phyloP scores from a whole-genome alignment of 352 stramenopile genomes.

The Phytophthora meadii region DNA sequence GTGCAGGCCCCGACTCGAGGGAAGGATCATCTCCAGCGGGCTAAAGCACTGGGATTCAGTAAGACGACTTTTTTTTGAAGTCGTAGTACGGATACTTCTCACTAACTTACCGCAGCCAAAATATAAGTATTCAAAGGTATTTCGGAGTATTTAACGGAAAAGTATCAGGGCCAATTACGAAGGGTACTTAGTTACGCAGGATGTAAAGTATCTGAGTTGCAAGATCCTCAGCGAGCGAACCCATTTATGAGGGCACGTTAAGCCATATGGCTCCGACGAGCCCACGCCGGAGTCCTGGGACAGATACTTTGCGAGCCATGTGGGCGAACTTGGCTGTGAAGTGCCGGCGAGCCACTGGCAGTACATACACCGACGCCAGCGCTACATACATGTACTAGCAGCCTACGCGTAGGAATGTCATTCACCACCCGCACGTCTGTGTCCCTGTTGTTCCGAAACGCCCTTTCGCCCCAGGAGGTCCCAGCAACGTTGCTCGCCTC shows the following conservation, averaged over 20 bases:
- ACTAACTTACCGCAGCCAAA: constrained; percentile 1
- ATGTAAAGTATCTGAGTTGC: background rate
- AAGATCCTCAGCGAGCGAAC: constrained; percentile 7
- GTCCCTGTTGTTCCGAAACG: constrained; percentile 20
- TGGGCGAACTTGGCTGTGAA: background rate
- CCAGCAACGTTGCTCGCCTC: constrained; percentile 13
- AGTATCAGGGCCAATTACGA: no score
- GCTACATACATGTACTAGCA: background rate
- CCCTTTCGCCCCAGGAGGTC: constrained; percentile 11
- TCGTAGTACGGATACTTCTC: constrained; percentile 12
- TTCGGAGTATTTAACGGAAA: no score
- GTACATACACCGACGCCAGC: background rate
- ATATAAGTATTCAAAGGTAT: no score
- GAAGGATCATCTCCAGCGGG: constrained; percentile 31
- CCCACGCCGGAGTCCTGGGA: constrained; percentile 1
- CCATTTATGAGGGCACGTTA: constrained; percentile 31
- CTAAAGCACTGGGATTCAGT: background rate
- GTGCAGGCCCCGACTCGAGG: constrained; percentile 1
- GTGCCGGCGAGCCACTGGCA: background rate
- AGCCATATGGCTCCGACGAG: constrained; percentile 31
- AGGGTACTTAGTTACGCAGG: background rate
- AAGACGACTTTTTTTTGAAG: constrained; percentile 21
- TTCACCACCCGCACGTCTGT: background rate
- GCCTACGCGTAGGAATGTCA: background rate
- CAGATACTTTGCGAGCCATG: constrained; percentile 14